Percentiles rank a stretch among this genome's conserved stretches.
phyloP scores from a whole-genome alignment of 23 red algal genomes.

The Gracilariopsis chorda region DNA sequence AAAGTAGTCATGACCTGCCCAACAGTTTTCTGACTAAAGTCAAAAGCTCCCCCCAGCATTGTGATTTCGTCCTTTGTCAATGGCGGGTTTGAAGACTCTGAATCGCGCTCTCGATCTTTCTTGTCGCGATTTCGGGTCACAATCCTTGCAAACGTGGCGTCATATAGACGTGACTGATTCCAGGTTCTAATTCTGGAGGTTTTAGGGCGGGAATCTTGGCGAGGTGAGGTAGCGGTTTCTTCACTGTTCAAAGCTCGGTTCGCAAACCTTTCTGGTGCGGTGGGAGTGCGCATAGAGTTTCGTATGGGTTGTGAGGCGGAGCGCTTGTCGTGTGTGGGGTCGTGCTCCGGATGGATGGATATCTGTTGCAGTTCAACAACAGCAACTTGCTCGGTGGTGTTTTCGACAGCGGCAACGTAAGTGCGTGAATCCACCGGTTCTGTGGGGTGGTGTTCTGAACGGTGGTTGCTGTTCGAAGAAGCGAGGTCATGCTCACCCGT shows the following conservation, averaged over 20 bases:
- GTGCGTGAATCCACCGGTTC: neutral
- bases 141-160: neutral
- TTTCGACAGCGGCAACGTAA: neutral
- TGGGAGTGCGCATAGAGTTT: neutral
- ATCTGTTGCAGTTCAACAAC: slow-evolving; percentile 56
- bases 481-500: neutral
- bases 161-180: neutral
- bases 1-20: slow-evolving; percentile 91
- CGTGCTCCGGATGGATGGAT: neutral
- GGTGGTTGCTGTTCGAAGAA: slow-evolving; percentile 13
- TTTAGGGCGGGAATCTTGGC: neutral
- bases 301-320: neutral
- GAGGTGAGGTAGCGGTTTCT: neutral
- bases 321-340: neutral
- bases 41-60: slow-evolving; percentile 88
- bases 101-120: slow-evolving; percentile 23
- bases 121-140: neutral
- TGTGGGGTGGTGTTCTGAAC: neutral
- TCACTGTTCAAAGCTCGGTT: neutral
- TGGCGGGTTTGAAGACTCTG: slow-evolving; percentile 14
- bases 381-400: neutral
- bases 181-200: neutral
- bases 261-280: neutral
- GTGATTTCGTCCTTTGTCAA: slow-evolving; percentile 78
- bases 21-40: slow-evolving; percentile 92